Evolutionary conservation across 805 yeast species (phyloP).

Genomic region (Soucietia sequanensis): DNA sequence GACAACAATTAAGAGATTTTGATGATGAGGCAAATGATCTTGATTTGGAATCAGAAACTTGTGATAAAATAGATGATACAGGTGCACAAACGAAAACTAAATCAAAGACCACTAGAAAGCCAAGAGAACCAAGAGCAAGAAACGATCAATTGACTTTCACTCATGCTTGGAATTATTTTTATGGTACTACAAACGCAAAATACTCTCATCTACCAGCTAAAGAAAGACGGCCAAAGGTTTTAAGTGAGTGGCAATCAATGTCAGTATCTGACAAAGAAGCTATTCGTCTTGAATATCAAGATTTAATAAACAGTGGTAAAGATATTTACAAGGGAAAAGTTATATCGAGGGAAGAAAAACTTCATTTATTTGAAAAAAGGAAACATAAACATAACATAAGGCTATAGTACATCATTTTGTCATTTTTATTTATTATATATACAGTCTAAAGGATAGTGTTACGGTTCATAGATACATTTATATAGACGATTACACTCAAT

Average conservation of each 20-base stretch:
- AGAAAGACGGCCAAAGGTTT: constrained; percentile 11
- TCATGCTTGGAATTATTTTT: constrained; percentile 38
- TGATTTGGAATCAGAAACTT: not conserved
- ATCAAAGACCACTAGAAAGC: constrained; percentile 1
- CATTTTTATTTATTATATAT: too few relatives aligned
- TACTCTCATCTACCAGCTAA: constrained; percentile 6
- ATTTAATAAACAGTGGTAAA: constrained; percentile 24
- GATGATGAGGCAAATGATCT: not conserved
- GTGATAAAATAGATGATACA: not conserved
- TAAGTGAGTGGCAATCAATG: constrained; percentile 24
- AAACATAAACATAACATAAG: too few relatives aligned
- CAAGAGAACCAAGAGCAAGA: constrained; percentile 8
- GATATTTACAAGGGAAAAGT: constrained; percentile 29
- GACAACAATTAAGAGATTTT: too few relatives aligned
- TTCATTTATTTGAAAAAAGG: constrained; percentile 6
- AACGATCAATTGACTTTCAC: constrained; percentile 25
- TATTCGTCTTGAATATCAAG: constrained; percentile 25
- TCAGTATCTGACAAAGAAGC: constrained; percentile 24
- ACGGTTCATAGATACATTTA: constrained; percentile 1
- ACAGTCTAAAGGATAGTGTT: too few relatives aligned
- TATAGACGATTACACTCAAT: not conserved
- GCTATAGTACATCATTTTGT: too few relatives aligned
- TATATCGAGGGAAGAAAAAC: constrained; percentile 25
- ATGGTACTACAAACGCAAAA: constrained; percentile 15
- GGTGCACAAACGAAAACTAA: constrained; percentile 4